Evolutionary conservation across 176 grass and related monocot species (phyloP), one percentile per base, ranked within the genome.

Genomic region (Triticum timopheevii): DNA sequence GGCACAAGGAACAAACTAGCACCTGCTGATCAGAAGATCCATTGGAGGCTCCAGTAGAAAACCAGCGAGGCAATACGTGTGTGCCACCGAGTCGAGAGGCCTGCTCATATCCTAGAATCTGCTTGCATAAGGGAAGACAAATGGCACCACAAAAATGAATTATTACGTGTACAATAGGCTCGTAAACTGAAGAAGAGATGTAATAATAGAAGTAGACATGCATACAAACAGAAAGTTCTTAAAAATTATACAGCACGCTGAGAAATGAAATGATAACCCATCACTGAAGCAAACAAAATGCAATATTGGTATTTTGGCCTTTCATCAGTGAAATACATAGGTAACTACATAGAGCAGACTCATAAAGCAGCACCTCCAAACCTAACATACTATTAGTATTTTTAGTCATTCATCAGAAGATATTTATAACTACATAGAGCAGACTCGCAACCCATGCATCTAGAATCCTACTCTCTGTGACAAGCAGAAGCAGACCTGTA

Each of bases 101-200:
- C 39, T 54, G 87, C 65, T 89, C 84, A 81, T 84, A 92, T 47
- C 80, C 87, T 67, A 80, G 22, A 82, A 92, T 84, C 87, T 92
- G 69, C 71, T 90, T 59, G 77, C 17, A 19, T 36, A 65, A 9
- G 39, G n/a, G 42, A 69, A 42, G 5, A 73, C 6, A 73, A 73
- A 23, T n/a, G n/a, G 10, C 25, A 67, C 24, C 22, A 66, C 45
- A 45, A 78, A 11, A 11, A 19, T 65, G 17, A 63, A 52, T 74
- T 34, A 45, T 73, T 73, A 81, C 8, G 2, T 36, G 12, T 31
- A 87, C 22, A 45, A 87, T 12, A 35, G 80, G 24, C 5, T 42
- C 31, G 24, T 64, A 28, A 19, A 63, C 25, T 49, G 49, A 77
- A 86, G 13, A 4, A 80, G 35, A 78, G 33, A 90, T 78, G 72